Evolutionary conservation across 352 stramenopile genomes (phyloP), one percentile per base, ranked within the genome.

Genomic region (Hyaloperonospora brassicae): DNA sequence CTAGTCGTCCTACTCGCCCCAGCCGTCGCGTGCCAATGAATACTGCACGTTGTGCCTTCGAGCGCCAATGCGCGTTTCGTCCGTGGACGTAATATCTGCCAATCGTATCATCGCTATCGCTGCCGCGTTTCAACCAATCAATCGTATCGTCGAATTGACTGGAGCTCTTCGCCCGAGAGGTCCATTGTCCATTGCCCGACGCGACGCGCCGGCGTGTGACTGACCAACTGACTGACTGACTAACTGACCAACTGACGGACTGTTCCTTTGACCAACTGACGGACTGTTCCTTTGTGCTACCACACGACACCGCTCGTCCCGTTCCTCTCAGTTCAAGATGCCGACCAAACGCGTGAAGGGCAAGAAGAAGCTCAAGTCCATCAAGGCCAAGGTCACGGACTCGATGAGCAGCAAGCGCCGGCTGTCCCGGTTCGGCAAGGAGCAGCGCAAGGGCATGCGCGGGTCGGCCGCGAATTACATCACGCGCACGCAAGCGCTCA

Each of bases 391-490:
- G 75, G 67, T 85, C 57, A 93, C 84, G 34, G 77, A 90, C 75
- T 61, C 57, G 21, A 89, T 90, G 79, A 81, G 84, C 64, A 86
- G 68, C 64, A 93, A 79, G 73, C 80, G 83, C 43, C 78, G 79
- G 22, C 61, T 85, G 52, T 77, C 79, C 62, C 89, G 89, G 74
- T 70, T 93, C 50, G 83, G 83, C 61, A 93, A 85, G 68, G 83
- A 93, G 68, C 80, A 93, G 66, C 68, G 70, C 55, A 93, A 91
- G 62, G 81, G 81, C 51, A 85, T 90, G 69, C 69, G 70, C 27
- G 83, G 83, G 43, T 83, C 72, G 40, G 81, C 79, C 0, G 92
- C 93, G 57, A 97, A 97, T 67, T 99, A 98, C 84, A 96, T 99
- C 56, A 97, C 92, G 47, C 86, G 96, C 41, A 87, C 79, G 11